Evolutionary conservation across 257 asterid genomes (phyloP).

Genomic region (Solanum tarijense): DNA sequence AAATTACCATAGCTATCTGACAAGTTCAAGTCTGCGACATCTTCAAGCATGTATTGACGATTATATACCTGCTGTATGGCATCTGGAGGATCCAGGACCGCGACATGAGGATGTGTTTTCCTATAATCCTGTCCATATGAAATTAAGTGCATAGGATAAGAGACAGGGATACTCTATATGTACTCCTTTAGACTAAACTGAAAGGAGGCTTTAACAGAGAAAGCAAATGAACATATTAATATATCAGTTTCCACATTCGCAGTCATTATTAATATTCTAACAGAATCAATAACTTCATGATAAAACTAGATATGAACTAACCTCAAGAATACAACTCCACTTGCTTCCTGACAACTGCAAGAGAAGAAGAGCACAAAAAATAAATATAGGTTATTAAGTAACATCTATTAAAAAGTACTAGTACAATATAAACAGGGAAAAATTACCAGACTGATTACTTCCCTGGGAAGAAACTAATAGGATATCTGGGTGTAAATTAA

Average conservation of each 20-base stretch:
- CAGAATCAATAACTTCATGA: not conserved
- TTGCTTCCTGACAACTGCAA: slow-evolving; percentile 82
- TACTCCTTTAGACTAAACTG: not conserved
- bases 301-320: slow-evolving; percentile 22
- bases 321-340: slow-evolving; percentile 88
- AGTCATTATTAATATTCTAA: not conserved
- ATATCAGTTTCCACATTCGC: not conserved
- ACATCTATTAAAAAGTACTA: not conserved
- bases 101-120: slow-evolving; percentile 80
- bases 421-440: not conserved
- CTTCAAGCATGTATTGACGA: slow-evolving; percentile 96
- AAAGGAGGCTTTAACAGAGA: not conserved
- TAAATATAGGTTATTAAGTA: not conserved
- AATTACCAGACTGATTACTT: not conserved
- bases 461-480: not conserved
- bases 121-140: slow-evolving; percentile 54
- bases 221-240: not conserved
- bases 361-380: not conserved
- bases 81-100: slow-evolving; percentile 96
- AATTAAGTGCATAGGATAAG: not conserved
- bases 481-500: not conserved
- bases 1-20: slow-evolving; percentile 63
- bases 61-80: slow-evolving; percentile 76
- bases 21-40: slow-evolving; percentile 75
- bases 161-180: not conserved